Evolutionary conservation across 148 eudicot species (phyloP), one percentile per base, ranked within the genome.

Genomic region (Pouteria glomerata): DNA sequence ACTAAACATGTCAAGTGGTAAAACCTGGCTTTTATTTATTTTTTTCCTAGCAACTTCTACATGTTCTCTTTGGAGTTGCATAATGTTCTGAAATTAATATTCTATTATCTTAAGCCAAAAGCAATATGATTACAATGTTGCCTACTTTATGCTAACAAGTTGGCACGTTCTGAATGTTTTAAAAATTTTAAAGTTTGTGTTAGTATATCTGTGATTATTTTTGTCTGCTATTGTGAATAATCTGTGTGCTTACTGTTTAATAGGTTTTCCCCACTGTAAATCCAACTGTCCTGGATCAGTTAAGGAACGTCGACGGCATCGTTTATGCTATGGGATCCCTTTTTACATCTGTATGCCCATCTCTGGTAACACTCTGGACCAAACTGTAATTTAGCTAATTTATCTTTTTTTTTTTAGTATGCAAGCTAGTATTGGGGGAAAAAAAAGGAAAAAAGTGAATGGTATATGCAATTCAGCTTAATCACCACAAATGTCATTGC

Each of bases 251-350:
- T 74, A 21, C 24, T 72, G 29, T 74, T 79, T 69, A 61, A 75
- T 87, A 95, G 99, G 94, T 95, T 64, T 95, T 89, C 74, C 99
- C 99, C 14, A 74, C 70, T 39, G 86, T 84, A 65, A 89, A 95
- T 74, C 88, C 96, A 59, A 77, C 80, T 78, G 97, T 90, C 63
- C 68, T 92, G 74, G 89, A 87, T 42, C 96, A 92, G 84, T 80
- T 95, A 83, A 75, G 58, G 57, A 86, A 79, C 44, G 92, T 90
- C 33, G 89, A 95, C 74, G 88, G 99, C 83, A 81, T 95, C 63
- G 79, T 95, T 63, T 95, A 85, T 79, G 97, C 96, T 34, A 95
- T 95, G 99, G 99, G 99, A 57, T 95, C 99, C 67, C 94, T 95
- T 73, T 95, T 92, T 76, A 95, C 99, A 56, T 95, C 99, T 41